These are phyloP conservation scores for Chloranthus sessilifolius DNA, from an alignment of 164 flowering plant species.

Conservation along the genomic window DNA sequence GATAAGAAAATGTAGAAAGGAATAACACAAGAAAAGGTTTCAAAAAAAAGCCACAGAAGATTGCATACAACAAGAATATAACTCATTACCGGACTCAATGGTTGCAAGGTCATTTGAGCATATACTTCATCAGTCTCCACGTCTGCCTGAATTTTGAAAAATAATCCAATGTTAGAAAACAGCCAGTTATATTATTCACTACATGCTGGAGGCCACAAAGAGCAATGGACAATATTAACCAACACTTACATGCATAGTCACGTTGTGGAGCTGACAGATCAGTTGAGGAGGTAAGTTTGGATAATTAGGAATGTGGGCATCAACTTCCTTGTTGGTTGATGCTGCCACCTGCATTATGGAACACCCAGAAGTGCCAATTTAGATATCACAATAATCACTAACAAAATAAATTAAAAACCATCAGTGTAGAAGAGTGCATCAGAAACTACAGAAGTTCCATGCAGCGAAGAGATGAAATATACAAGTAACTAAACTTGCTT, in stretches of 20 bases:
- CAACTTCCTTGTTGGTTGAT: conserved; percentile 85
- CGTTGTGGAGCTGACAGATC: conserved; percentile 88
- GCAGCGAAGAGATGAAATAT: no score
- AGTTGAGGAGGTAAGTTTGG: conserved; percentile 89
- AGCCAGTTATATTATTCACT: neutral
- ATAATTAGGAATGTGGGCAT: conserved; percentile 82
- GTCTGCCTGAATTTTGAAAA: conserved; percentile 64
- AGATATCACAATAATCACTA: no score
- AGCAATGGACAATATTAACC: neutral
- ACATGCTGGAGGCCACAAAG: no score
- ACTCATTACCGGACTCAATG: conserved; percentile 57
- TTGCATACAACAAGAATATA: neutral
- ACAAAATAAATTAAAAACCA: no score
- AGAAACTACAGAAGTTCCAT: no score
- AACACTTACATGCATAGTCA: conserved; percentile 85
- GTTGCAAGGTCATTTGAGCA: conserved; percentile 96
- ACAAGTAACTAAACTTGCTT: no score
- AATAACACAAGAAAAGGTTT: neutral
- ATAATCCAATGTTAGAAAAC: conserved; percentile 7
- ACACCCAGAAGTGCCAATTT: no score
- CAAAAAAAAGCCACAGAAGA: neutral
- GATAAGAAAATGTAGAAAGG: no score
- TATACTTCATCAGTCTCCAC: conserved; percentile 91
- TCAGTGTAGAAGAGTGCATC: no score
- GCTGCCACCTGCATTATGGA: conserved; percentile 71